phyloP scores from a whole-genome alignment of 805 yeast genomes.

The Sugiyamaella americana region DNA sequence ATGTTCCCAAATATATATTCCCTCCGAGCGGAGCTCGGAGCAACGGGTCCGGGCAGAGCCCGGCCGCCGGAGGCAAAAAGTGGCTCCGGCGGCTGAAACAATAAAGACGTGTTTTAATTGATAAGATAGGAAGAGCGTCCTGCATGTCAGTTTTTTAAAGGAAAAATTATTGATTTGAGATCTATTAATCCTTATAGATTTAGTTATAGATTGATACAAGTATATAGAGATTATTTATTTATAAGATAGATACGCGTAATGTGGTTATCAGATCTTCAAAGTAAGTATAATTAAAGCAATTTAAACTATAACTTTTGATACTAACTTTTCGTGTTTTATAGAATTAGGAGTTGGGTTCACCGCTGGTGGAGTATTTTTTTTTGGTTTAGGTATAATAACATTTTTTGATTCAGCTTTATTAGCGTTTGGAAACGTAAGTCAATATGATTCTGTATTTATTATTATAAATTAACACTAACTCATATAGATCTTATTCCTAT shows the following conservation, averaged over 20 bases:
- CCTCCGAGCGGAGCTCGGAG: too few species aligned
- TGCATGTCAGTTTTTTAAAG: too few species aligned
- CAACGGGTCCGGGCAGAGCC: too few species aligned
- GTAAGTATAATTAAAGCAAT: conserved; percentile 24
- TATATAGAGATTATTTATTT: too few species aligned
- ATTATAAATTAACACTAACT: background rate
- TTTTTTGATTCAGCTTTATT: conserved; percentile 84
- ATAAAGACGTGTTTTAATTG: too few species aligned
- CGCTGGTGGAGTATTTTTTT: conserved; percentile 69
- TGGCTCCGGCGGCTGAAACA: too few species aligned
- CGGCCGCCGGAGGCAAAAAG: too few species aligned
- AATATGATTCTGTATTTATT: background rate
- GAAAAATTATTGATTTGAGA: too few species aligned
- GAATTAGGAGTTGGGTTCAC: conserved; percentile 93
- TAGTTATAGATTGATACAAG: too few species aligned
- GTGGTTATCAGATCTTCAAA: conserved; percentile 26
- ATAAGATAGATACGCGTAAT: conserved; percentile 7
- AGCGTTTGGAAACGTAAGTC: conserved; percentile 73
- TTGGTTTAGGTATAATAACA: conserved; percentile 74
- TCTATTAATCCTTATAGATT: too few species aligned
- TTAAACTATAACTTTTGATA: background rate
- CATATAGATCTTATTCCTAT: conserved; percentile 51
- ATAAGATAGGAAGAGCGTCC: too few species aligned
- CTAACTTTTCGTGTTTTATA: conserved; percentile 28
- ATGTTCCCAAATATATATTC: too few species aligned